These are phyloP conservation scores for Glutinoglossum americanum DNA, from an alignment of 495 filamentous ascomycete genomes.

Conservation along the genomic window DNA sequence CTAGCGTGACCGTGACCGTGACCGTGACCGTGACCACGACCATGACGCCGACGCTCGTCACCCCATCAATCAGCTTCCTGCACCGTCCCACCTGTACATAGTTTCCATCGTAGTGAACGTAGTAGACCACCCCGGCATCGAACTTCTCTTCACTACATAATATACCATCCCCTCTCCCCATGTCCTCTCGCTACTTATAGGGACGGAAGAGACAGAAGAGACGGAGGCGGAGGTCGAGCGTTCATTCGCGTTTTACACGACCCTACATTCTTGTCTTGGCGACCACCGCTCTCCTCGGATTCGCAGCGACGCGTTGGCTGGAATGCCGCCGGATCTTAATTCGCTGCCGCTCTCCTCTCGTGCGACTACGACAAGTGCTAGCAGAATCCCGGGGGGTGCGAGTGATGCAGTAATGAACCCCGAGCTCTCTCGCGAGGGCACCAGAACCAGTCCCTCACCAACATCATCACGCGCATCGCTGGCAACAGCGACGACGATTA, in stretches of 20 bases:
- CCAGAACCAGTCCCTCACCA: slow-evolving; percentile 22
- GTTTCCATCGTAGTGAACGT: no score
- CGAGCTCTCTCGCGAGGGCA: slow-evolving; percentile 15
- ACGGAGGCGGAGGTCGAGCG: not conserved
- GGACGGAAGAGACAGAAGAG: no score
- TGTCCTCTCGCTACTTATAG: no score
- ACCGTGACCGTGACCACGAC: no score
- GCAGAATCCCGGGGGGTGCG: not conserved
- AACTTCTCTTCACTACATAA: no score
- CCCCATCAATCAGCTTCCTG: no score
- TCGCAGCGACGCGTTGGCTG: not conserved
- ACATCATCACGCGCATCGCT: slow-evolving; percentile 40
- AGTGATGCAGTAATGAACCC: not conserved
- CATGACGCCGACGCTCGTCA: no score
- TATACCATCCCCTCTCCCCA: no score
- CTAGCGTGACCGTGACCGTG: no score
- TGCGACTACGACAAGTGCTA: not conserved
- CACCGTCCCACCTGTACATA: no score
- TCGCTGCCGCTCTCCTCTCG: slow-evolving; percentile 46
- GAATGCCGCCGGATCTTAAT: slow-evolving; percentile 53
- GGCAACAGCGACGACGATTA: slow-evolving; percentile 45
- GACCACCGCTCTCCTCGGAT: not conserved
- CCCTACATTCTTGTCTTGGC: not conserved
- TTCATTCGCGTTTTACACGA: not conserved
- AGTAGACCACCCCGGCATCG: no score